Conservation (phyloP, 129 eudicot species). For the Artemisia annua region DNA sequence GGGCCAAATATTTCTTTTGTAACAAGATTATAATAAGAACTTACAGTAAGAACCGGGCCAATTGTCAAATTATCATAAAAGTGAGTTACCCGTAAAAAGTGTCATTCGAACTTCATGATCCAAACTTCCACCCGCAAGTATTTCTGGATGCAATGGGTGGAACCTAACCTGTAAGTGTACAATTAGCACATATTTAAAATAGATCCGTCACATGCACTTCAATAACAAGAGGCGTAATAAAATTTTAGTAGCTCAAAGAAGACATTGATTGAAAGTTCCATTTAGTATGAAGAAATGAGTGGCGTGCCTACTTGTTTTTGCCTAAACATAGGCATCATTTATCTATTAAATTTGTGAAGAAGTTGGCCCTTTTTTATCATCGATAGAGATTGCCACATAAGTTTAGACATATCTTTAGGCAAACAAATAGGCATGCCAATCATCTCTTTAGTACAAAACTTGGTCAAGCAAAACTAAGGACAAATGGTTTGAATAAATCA, state of each 20-base stretch:
- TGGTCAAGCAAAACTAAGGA: background rate
- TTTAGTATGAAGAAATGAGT: background rate
- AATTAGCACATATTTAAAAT: constrained; percentile 10
- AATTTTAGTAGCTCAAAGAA: background rate
- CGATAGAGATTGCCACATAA: too few relatives aligned
- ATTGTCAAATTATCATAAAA: too few relatives aligned
- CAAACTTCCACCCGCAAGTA: constrained; percentile 95
- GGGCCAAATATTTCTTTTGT: constrained; percentile 92
- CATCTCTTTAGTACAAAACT: background rate
- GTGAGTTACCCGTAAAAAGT: too few relatives aligned
- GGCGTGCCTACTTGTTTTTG: background rate
- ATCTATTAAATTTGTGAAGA: too few relatives aligned
- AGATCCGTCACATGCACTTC: background rate
- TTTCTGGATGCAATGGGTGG: constrained; percentile 81
- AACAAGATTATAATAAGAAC: too few relatives aligned
- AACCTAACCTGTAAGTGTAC: constrained; percentile 77
- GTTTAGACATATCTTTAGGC: too few relatives aligned
- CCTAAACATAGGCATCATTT: too few relatives aligned
- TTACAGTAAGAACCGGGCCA: too few relatives aligned
- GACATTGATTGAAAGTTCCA: background rate
- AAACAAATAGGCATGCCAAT: too few relatives aligned
- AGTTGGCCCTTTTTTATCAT: too few relatives aligned
- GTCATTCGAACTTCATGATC: constrained; percentile 99
- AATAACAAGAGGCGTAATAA: background rate
- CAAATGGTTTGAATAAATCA: too few relatives aligned